Percentiles rank a stretch among this genome's conserved stretches.
These are phyloP conservation scores for Trametes sp. DNA, from an alignment of 1,284 basidiomycete genomes.

Conservation along the genomic window DNA sequence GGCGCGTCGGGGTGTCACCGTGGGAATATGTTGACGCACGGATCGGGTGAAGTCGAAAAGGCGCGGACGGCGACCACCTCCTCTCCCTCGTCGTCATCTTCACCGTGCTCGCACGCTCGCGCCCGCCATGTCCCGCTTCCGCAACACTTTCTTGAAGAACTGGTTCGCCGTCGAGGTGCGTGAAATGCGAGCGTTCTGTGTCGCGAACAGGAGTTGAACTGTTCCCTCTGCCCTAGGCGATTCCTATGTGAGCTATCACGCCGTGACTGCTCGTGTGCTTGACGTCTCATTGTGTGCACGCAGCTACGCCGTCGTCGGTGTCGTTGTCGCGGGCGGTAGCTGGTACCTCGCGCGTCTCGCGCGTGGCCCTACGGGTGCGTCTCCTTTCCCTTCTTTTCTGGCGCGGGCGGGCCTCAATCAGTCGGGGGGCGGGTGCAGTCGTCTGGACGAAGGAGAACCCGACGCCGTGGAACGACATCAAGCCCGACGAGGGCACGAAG, in stretches of 20 bases:
- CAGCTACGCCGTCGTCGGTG: slow-evolving; percentile 76
- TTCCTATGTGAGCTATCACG: slow-evolving; percentile 70
- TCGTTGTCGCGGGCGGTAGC: slow-evolving; percentile 66
- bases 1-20: slow-evolving; percentile 28
- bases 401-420: neutral
- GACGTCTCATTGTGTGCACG: slow-evolving; percentile 10
- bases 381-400: neutral
- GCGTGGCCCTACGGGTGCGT: slow-evolving; percentile 70
- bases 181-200: slow-evolving; percentile 1
- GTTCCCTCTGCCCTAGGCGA: slow-evolving; percentile 56
- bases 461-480: slow-evolving; percentile 80
- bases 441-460: slow-evolving; percentile 85
- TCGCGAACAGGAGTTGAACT: neutral
- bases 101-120: slow-evolving; percentile 6
- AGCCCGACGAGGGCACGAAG: slow-evolving; percentile 77
- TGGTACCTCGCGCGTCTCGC: slow-evolving; percentile 82
- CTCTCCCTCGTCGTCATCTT: slow-evolving; percentile 24
- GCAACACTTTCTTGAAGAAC: slow-evolving; percentile 65
- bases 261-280: neutral
- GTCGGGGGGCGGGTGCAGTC: slow-evolving; percentile 50
- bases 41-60: slow-evolving; percentile 31
- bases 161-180: slow-evolving; percentile 85
- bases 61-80: slow-evolving; percentile 17
- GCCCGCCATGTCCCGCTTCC: slow-evolving; percentile 39
- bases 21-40: slow-evolving; percentile 29